Conservation (phyloP, 306 rosid genomes). For the Cucumis cinereus region DNA sequence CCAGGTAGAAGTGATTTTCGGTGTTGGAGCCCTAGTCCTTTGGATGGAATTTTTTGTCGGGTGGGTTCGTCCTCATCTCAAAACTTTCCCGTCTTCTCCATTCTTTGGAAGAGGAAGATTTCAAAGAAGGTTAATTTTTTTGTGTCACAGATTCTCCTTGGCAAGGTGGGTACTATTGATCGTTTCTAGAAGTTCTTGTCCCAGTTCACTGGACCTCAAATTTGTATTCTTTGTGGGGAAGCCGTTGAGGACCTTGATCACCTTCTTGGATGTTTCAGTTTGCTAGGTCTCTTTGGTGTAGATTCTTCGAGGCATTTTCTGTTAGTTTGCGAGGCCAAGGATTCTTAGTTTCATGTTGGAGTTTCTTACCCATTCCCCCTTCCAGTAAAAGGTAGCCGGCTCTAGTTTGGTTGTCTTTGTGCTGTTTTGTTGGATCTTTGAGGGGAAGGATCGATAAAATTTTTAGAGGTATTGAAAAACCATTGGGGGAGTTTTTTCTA, state of each 20-base stretch:
- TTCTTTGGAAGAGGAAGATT: background rate
- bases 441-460: too few relatives aligned
- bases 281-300: background rate
- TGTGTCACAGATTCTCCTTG: background rate
- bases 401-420: background rate
- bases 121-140: background rate
- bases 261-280: background rate
- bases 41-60: background rate
- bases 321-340: background rate
- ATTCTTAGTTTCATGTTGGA: background rate
- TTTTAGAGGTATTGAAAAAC: too few relatives aligned
- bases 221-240: background rate
- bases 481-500: too few relatives aligned
- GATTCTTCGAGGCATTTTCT: background rate
- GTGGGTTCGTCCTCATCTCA: background rate
- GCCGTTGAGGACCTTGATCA: background rate
- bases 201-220: background rate
- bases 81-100: background rate
- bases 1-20: too few relatives aligned
- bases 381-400: background rate
- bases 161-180: background rate
- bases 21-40: background rate
- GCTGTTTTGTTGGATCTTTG: too few relatives aligned
- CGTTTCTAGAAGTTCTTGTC: background rate
- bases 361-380: background rate